Evolutionary conservation across 2,329 filamentous ascomycete genomes (phyloP), one percentile per base, ranked within the genome.

Genomic region (Thielaviopsis euricoi): DNA sequence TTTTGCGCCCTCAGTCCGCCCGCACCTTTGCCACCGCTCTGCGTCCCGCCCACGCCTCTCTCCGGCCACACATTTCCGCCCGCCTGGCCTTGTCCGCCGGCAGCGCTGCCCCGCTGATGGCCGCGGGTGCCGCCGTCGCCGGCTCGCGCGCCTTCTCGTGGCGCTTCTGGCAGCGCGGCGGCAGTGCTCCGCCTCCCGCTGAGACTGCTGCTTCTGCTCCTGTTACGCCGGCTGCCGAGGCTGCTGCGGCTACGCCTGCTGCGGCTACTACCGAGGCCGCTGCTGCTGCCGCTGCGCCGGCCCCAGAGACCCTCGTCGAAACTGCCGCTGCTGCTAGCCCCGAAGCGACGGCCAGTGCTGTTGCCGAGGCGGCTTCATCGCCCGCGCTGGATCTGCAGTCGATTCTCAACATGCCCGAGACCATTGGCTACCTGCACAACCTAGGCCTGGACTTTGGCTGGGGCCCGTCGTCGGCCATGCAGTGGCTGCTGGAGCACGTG

Each of bases 371-470:
- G 22, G 61, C 64, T 50, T 61, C 37, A 40, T 33, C 52, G 15
- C n/a, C n/a, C n/a, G 57, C 52, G 52, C 52, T 60, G 63, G 54
- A 70, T 63, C 64, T 72, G 58, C 62, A 66, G 55, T 63, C 66
- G 46, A 66, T 71, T 55, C 63, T 82, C 61, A 71, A 78, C 61
- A 79, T 89, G 62, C 81, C 86, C 40, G 86, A 91, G 66, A 76
- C 81, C 55, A 80, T 95, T 60, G 93, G 93, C 62, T 96, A 90
- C 66, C 74, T 98, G 60, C 81, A 87, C 64, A 77, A 81, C 6
- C 75, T 97, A 12, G 93, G 93, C 3, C 74, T 98, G 22, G 87
- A 97, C 65, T 97, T 85, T 66, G 89, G 91, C 67, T 90, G 75
- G 74, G 91, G 91, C 17, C 81, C 87, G 5, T 87, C 89, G 0